phyloP scores from a whole-genome alignment of 2,329 filamentous ascomycete species.

The Drechslerella dactyloides region DNA sequence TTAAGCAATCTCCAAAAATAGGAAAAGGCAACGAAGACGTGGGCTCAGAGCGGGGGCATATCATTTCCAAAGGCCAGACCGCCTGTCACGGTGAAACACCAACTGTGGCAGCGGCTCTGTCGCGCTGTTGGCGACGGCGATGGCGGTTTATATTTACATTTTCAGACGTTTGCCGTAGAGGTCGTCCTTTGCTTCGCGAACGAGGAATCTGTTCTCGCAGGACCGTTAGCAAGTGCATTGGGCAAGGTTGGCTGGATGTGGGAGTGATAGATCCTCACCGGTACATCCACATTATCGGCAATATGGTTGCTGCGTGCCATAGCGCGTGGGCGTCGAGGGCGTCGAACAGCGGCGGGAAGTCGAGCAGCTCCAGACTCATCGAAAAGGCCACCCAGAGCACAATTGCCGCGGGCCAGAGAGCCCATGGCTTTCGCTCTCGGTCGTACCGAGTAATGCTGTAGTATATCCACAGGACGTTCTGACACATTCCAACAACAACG shows the following conservation, averaged over 20 bases:
- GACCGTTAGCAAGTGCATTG: background rate
- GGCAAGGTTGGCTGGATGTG: background rate
- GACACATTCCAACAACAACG: conserved; percentile 76
- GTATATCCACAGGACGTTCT: conserved; percentile 83
- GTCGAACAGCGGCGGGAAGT: conserved; percentile 84
- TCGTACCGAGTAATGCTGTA: conserved; percentile 79
- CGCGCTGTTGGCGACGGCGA: background rate
- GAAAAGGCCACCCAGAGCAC: conserved; percentile 90
- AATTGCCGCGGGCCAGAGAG: conserved; percentile 85
- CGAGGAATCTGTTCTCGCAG: conserved; percentile 26
- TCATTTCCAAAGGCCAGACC: background rate
- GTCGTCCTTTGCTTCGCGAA: conserved; percentile 40
- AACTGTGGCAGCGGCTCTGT: background rate
- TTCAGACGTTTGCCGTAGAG: conserved; percentile 47
- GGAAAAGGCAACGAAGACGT: background rate
- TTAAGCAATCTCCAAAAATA: background rate
- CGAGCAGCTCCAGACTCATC: conserved; percentile 94
- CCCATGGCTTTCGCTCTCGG: conserved; percentile 74
- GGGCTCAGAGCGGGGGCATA: background rate
- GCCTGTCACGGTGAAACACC: background rate
- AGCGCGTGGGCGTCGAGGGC: conserved; percentile 90
- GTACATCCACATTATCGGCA: conserved; percentile 88
- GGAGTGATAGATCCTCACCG: conserved; percentile 13
- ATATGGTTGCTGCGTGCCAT: conserved; percentile 94
- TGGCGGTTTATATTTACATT: conserved; percentile 35